These are phyloP conservation scores for Trypanosoma caninum DNA, from an alignment of 208 protist genomes.

Conservation along the genomic window DNA sequence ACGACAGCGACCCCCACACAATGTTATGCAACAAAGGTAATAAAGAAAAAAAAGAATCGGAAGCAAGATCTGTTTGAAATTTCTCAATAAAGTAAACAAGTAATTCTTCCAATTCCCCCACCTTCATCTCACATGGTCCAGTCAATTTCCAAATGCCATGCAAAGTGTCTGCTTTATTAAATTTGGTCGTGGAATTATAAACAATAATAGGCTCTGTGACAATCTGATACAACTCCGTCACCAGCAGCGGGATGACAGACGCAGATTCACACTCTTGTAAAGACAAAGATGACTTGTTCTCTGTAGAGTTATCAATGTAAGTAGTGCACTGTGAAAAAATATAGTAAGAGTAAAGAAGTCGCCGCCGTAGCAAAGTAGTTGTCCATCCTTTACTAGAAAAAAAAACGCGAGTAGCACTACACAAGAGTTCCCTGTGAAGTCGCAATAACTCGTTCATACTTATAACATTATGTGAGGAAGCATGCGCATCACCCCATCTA, in stretches of 20 bases:
- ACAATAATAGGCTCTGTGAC: neutral
- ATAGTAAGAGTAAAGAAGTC: conserved; percentile 5
- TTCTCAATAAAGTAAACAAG: neutral
- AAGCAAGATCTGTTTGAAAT: neutral
- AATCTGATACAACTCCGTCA: conserved; percentile 13
- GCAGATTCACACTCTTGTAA: neutral
- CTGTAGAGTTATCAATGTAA: no score
- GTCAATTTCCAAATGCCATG: neutral
- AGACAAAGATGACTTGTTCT: neutral
- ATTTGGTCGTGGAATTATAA: neutral
- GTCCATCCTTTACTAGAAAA: neutral
- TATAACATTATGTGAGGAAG: neutral
- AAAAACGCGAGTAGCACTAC: neutral
- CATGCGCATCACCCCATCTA: neutral
- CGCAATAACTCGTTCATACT: conserved; percentile 2
- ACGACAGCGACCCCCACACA: conserved; percentile 17
- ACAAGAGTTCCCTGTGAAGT: neutral
- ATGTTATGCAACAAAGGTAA: conserved; percentile 10
- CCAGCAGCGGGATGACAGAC: conserved; percentile 3
- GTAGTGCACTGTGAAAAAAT: neutral
- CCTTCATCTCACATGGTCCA: conserved; percentile 2
- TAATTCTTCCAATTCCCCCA: neutral
- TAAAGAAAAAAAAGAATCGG: neutral
- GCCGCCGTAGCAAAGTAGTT: neutral
- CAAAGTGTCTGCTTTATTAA: neutral